Base-by-base conservation (phyloP, 805 yeast genomes). In the Candida maesae region DNA sequence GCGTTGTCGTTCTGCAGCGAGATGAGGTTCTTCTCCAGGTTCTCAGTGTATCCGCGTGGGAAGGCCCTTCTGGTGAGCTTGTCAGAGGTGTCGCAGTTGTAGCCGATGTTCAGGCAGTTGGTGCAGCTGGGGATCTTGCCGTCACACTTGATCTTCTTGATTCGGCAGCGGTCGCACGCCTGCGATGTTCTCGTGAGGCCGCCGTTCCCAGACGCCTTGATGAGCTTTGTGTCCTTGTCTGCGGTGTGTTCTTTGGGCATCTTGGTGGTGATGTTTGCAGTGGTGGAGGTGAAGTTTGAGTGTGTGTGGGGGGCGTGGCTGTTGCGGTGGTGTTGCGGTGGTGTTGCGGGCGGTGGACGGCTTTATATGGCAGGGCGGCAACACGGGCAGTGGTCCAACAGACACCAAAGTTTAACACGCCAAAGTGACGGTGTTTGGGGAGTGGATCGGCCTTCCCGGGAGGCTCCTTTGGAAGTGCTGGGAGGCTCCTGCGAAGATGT, bases 31-130 rank as follows among this genome's bases (percentile, higher is more conserved):
- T 69, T 70, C 53, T 84, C 95, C 49, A 84, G 63, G 51, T 78
- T 79, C 61, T 82, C 87, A 1, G 95, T 84, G 55, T 84, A 84
- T 0, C 93, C 91, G 52, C 81, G 80, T 3, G 93, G 91, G 46
- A 84, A 82, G 2, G 90, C 85, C 45, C 88, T 68, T 60, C 95
- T 69, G 0, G 89, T 78, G 20, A 84, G 61, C 55, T 81, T 82
- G 61, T 84, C 91, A 41, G 84, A 76, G 4, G 84, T 83, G 30
- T 78, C 73, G 59, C 95, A 84, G 33, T 73, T 78, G 52, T 79
- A 80, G 1, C 81, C 82, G 32, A 80, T 77, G 46, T 74, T 74
- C 26, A 66, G 63, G 56, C 93, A 84, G 53, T 81, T 81, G 27
- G 78, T 68, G 57, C 95, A 84, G 33, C 67, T 60, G 9, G 89